phyloP scores from a whole-genome alignment of 768 basidiomycete species.

The Trametes sanguinea region DNA sequence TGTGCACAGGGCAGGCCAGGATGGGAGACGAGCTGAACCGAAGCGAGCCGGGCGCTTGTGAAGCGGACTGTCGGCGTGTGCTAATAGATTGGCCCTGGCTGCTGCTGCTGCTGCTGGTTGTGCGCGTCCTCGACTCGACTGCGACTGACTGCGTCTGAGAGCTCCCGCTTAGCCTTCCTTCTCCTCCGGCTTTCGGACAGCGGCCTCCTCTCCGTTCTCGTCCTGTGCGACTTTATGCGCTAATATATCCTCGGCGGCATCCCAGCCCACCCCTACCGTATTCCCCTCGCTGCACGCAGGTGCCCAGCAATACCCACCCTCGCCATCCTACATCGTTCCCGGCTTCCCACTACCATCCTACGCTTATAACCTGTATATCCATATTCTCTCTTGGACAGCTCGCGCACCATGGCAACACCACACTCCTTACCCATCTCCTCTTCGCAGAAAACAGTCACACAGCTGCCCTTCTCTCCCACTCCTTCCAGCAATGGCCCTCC shows the following conservation, averaged over 20 bases:
- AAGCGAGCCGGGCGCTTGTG: conserved; percentile 10
- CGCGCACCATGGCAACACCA: conserved; percentile 31
- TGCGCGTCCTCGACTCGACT: conserved; percentile 2
- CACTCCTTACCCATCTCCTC: conserved; percentile 31
- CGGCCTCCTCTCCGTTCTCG: conserved; percentile 10
- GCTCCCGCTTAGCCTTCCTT: no score
- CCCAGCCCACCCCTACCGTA: conserved; percentile 15
- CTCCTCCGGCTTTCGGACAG: not conserved
- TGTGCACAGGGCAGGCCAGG: not conserved
- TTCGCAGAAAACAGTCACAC: conserved; percentile 26
- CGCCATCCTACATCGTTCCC: not conserved
- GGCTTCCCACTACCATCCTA: conserved; percentile 1
- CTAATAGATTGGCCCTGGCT: not conserved
- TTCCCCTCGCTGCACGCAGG: conserved; percentile 20
- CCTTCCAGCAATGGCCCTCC: conserved; percentile 25
- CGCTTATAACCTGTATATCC: conserved; percentile 27
- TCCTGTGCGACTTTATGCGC: conserved; percentile 19
- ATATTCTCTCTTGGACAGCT: conserved; percentile 7
- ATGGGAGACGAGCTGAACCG: conserved; percentile 11
- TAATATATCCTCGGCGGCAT: conserved; percentile 21
- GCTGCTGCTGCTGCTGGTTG: not conserved
- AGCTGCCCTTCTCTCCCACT: conserved; percentile 32
- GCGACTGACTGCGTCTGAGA: no score
- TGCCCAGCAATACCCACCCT: conserved; percentile 16
- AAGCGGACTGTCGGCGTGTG: not conserved